These are phyloP conservation scores for Lagerstroemia speciosa DNA, from an alignment of 345 rosid species.

Conservation along the genomic window DNA sequence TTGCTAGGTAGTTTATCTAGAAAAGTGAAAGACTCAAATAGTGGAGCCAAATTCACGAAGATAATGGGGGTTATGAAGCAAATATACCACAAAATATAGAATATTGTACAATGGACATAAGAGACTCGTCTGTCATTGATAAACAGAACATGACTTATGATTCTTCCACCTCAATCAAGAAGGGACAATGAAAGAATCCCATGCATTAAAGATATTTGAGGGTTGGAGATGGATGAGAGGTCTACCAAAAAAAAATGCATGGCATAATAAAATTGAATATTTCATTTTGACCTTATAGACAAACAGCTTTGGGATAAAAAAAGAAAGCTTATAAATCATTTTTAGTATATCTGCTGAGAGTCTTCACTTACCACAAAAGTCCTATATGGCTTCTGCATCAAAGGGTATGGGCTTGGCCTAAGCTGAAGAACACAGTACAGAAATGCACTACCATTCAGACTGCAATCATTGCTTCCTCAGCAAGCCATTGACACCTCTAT, in stretches of 20 bases:
- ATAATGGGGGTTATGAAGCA: background rate
- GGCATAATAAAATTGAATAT: too few species aligned
- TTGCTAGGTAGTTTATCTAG: background rate
- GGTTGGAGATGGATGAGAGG: too few species aligned
- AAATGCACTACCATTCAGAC: background rate
- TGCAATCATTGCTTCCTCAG: background rate
- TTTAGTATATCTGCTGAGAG: background rate
- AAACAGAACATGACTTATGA: too few species aligned
- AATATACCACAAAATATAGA: too few species aligned
- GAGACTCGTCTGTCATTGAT: too few species aligned
- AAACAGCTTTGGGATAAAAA: background rate
- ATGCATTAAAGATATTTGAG: too few species aligned
- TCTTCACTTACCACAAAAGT: background rate
- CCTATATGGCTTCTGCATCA: background rate
- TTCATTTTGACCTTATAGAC: background rate
- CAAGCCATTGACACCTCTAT: conserved; percentile 1
- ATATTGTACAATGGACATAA: too few species aligned
- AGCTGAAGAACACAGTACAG: background rate
- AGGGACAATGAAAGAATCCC: too few species aligned
- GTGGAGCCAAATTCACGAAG: background rate
- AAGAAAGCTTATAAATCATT: background rate
- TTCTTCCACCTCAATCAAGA: too few species aligned
- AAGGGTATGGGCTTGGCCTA: background rate
- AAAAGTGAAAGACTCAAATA: background rate
- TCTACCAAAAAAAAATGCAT: too few species aligned